Base-by-base conservation (phyloP, 1,284 basidiomycete species). In the Laetiporus sulphureus region DNA sequence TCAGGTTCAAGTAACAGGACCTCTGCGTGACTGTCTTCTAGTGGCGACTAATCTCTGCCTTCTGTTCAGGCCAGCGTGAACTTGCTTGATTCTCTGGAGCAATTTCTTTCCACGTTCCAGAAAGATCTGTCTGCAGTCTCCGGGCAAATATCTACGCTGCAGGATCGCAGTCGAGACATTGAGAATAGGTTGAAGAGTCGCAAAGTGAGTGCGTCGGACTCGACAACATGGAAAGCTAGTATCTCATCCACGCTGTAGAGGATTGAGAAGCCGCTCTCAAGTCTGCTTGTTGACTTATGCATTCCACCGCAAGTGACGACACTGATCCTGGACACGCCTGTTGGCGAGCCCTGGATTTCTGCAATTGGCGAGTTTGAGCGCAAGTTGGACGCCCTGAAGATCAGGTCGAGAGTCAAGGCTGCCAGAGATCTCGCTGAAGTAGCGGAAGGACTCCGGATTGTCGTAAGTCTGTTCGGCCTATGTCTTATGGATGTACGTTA, bases 81-180 rank as follows among this genome's bases (percentile, higher is more conserved):
- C 50, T 71, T 97, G 31, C 70, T 98, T 35, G 81, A 88, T 50
- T 90, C 90, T 1, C 73, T 99, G 3, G 85, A 94, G 51, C 72
- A 79, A 2, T 98, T 98, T 61, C 74, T 98, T 8, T 91, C 91
- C 2, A 95, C 91, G 0, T 99, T 99, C 56, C 93, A 97, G 63
- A 84, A 77, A 51, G 94, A 99, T 63, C 73, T 99, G 4, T 87
- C 88, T 3, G 82, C 85, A 2, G 93, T 98, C 4, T 97, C 95
- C 2, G 88, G 91, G 0, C 94, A 99, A 59, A 96, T 99, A 58
- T 85, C 90, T 0, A 88, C 95, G 50, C 73, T 99, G 19, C 95
- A 99, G 60, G 75, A 79, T 47, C 77, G 91, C 29, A 94, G 90
- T 57, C 86, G 89, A 50, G 83, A 86, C 36, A 95, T 99, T 36